Evolutionary conservation across 1,139 yeast genomes (phyloP).

Genomic region (Kurtzmaniella natalensis): DNA sequence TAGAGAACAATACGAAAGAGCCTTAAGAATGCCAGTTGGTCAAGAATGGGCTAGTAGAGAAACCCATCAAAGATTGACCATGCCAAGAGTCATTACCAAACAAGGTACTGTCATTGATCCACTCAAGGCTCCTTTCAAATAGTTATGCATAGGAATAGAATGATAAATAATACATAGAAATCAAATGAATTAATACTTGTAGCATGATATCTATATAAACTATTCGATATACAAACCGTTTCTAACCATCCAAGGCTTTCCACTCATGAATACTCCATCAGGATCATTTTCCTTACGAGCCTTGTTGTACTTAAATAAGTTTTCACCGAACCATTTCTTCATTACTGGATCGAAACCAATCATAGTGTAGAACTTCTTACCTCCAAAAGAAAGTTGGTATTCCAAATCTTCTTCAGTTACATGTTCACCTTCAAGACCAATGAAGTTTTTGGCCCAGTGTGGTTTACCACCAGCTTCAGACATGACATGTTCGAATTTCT

Average conservation of each 20-base stretch:
- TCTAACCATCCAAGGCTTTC: conserved; percentile 72
- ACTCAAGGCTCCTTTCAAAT: conserved; percentile 64
- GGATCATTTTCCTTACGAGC: conserved; percentile 74
- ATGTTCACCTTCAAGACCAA: conserved; percentile 53
- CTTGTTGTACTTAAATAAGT: conserved; percentile 53
- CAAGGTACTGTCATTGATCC: conserved; percentile 93
- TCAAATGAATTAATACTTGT: not conserved
- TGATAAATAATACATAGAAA: not conserved
- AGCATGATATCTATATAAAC: not conserved
- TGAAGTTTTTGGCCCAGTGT: conserved; percentile 98
- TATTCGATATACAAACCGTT: conserved; percentile 59
- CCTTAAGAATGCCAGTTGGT: conserved; percentile 93
- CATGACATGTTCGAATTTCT: conserved; percentile 74
- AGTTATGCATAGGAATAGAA: conserved; percentile 6
- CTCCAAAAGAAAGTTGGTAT: conserved; percentile 38
- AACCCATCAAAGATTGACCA: conserved; percentile 81
- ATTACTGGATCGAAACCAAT: conserved; percentile 70
- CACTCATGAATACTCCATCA: conserved; percentile 71
- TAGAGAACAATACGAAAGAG: conserved; percentile 90
- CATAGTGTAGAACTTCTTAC: conserved; percentile 66
- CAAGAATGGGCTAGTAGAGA: conserved; percentile 93
- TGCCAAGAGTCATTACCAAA: conserved; percentile 83
- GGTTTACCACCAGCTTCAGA: conserved; percentile 85
- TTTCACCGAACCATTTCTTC: conserved; percentile 77
- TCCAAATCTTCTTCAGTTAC: conserved; percentile 34